Base-by-base conservation (phyloP, 257 asterid species). In the Nicotiana obtusifolia region DNA sequence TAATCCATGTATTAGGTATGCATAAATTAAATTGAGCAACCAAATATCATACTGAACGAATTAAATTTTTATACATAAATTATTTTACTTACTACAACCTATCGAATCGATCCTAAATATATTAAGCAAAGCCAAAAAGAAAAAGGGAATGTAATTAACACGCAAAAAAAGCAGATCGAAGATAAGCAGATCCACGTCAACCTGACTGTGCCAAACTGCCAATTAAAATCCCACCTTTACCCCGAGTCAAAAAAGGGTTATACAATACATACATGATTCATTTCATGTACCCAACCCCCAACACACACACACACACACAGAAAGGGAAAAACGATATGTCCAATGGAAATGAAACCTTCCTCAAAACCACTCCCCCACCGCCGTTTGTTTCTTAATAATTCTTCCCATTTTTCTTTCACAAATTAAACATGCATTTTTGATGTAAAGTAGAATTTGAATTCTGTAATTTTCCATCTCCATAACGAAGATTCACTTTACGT, bases 121-220 rank as follows among this genome's bases (percentile, higher is more conserved):
- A 22, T 22, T 4, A 61, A 10, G 33, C 16, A 61, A 61, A 41
- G 2, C 3, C 7, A 41, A 41, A 7, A 37, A 6, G 5, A 20
- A 19, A 5, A 11, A 44, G 2, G 61, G 61, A 14, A 15, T 0
- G 79, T 24, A 47, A 22, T 47, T 73, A 47, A 14, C 14, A 73
- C 61, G 2, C 79, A 47, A 7, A 24, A 20, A 75, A 24, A 7
- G 62, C 7, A 19, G 80, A 33, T 11, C 19, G 22, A 75, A 49
- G 26, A 75, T 49, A 49, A 75, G 80, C 80, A 49, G 7, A 75
- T 75, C 80, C 80, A 75, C 80, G 80, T 49, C 80, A 75, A 75
- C 64, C 24, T 49, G 80, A 49, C 64, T 49, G 80, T 75, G 10
- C 59, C 19, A 52, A 52, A 14, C 4, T 75, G 10, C 59, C 19